These are phyloP conservation scores for Podaxis sp. DNA, from an alignment of 768 basidiomycete genomes.

Conservation along the genomic window DNA sequence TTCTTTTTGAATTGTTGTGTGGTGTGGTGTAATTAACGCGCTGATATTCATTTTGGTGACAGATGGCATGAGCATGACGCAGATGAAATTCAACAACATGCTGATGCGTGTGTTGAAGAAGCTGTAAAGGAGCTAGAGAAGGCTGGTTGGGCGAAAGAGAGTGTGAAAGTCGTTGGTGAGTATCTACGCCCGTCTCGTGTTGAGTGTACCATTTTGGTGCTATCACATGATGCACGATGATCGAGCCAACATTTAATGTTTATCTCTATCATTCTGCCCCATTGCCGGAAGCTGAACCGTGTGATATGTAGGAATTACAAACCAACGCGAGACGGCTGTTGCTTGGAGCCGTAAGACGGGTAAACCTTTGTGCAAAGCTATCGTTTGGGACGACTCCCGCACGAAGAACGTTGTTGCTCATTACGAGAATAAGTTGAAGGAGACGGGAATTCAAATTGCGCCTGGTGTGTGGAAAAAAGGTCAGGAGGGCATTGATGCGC, in stretches of 20 bases:
- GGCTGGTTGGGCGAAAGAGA: constrained; percentile 73
- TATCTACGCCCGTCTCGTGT: constrained; percentile 13
- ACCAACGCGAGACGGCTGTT: constrained; percentile 95
- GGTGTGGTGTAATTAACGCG: neutral
- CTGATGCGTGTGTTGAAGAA: constrained; percentile 71
- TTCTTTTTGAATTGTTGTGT: neutral
- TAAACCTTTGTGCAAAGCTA: constrained; percentile 81
- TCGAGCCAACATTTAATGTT: neutral
- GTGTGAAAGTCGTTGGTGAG: constrained; percentile 91
- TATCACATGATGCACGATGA: constrained; percentile 17
- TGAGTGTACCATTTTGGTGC: constrained; percentile 7
- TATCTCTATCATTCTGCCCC: constrained; percentile 13
- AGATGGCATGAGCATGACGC: constrained; percentile 98
- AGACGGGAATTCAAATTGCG: constrained; percentile 72
- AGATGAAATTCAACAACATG: constrained; percentile 72
- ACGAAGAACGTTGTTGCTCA: constrained; percentile 85
- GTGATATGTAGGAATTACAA: constrained; percentile 73
- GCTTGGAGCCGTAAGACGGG: constrained; percentile 92
- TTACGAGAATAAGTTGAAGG: constrained; percentile 67
- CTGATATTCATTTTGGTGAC: constrained; percentile 4
- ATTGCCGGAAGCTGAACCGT: neutral
- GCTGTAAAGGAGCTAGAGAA: constrained; percentile 70
- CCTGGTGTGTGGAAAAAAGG: constrained; percentile 70
- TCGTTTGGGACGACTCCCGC: constrained; percentile 97
- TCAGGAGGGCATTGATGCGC: constrained; percentile 58